These are phyloP conservation scores for Podospora pseudocomata DNA, from an alignment of 495 filamentous ascomycete genomes.

Conservation along the genomic window DNA sequence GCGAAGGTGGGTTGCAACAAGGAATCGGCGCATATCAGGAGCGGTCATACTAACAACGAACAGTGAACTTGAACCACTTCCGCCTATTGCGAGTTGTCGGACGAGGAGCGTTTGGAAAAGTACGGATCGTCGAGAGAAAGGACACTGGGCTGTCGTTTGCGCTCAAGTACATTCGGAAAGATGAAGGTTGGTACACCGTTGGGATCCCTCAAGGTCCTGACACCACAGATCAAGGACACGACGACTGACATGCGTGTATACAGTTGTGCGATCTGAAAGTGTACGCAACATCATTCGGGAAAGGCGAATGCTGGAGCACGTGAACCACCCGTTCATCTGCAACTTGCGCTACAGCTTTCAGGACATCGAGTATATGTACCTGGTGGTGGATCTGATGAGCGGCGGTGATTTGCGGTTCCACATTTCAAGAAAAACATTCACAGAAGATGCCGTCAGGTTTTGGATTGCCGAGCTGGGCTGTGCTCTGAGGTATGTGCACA, in stretches of 20 bases:
- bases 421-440: slow-evolving; percentile 96
- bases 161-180: slow-evolving; percentile 96
- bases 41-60: slow-evolving; percentile 5
- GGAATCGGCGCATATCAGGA: not conserved
- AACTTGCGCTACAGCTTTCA: slow-evolving; percentile 99
- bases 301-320: slow-evolving; percentile 92
- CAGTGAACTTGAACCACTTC: slow-evolving; percentile 97
- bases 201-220: not conserved
- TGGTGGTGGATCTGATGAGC: slow-evolving; percentile 98
- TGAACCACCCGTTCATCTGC: slow-evolving; percentile 97
- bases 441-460: slow-evolving; percentile 92
- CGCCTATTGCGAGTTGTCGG: slow-evolving; percentile 91
- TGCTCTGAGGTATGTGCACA: slow-evolving; percentile 86
- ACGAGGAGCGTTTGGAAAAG: slow-evolving; percentile 97
- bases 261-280: slow-evolving; percentile 95
- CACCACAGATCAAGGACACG: not conserved
- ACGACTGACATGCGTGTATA: not conserved
- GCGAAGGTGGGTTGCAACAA: slow-evolving; percentile 63
- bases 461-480: slow-evolving; percentile 95
- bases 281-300: slow-evolving; percentile 98
- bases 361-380: slow-evolving; percentile 98
- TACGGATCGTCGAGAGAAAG: slow-evolving; percentile 96
- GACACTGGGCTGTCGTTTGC: slow-evolving; percentile 90
- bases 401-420: slow-evolving; percentile 96
- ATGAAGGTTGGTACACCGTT: slow-evolving; percentile 70